Percentiles rank a stretch among this genome's conserved stretches.
phyloP scores from a whole-genome alignment of 2,329 filamentous ascomycete species.

The Fusarium sp. region DNA sequence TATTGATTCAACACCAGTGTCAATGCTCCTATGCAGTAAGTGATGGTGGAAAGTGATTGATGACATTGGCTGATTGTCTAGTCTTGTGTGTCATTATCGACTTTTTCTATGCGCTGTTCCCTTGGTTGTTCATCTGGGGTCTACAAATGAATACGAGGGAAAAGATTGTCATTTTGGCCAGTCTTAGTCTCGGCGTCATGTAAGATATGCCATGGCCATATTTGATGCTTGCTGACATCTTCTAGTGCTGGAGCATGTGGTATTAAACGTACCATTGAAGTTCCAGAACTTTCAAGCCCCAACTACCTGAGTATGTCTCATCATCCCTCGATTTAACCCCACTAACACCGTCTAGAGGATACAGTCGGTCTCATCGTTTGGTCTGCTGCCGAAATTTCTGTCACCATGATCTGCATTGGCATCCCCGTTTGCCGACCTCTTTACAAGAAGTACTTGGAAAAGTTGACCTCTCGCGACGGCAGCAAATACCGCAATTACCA shows the following conservation, averaged over 20 bases:
- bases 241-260: slow-evolving; percentile 45
- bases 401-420: slow-evolving; percentile 54
- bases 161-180: slow-evolving; percentile 56
- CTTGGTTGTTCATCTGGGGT: slow-evolving; percentile 58
- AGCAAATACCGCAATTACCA: slow-evolving; percentile 35
- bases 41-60: accelerated
- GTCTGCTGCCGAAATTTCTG: slow-evolving; percentile 53
- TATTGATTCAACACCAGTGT: slow-evolving; percentile 31
- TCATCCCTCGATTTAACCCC: accelerated
- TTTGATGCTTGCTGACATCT: not conserved
- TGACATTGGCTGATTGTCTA: not conserved
- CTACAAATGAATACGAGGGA: slow-evolving; percentile 58
- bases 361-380: slow-evolving; percentile 52
- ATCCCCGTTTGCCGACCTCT: slow-evolving; percentile 55
- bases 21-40: slow-evolving; percentile 40
- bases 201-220: slow-evolving; percentile 17
- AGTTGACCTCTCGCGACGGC: slow-evolving; percentile 36
- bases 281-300: slow-evolving; percentile 43
- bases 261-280: slow-evolving; percentile 44
- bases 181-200: slow-evolving; percentile 58
- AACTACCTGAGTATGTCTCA: slow-evolving; percentile 35
- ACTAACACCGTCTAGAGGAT: slow-evolving; percentile 43
- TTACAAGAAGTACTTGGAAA: slow-evolving; percentile 43
- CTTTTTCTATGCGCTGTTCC: slow-evolving; percentile 55
- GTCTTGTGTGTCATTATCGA: slow-evolving; percentile 48